These are phyloP conservation scores for Xylariaceae sp. DNA, from an alignment of 2,329 filamentous ascomycete species.

Conservation along the genomic window DNA sequence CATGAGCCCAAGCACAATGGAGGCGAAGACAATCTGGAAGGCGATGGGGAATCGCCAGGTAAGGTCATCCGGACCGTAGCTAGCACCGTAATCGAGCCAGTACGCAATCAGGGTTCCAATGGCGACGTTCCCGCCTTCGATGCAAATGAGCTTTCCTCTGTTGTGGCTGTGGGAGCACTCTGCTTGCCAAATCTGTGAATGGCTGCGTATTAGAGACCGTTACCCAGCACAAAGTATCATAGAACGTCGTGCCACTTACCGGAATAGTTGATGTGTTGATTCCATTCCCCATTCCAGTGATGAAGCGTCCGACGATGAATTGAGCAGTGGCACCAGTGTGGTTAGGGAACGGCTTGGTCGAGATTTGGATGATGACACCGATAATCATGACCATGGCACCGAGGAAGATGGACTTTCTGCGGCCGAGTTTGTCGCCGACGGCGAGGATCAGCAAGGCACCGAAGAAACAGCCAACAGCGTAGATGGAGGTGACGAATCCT, in stretches of 20 bases:
- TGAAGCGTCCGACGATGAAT: constrained; percentile 47
- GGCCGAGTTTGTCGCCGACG: constrained; percentile 53
- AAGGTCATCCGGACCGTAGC: constrained; percentile 32
- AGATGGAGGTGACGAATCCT: constrained; percentile 41
- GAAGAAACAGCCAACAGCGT: constrained; percentile 42
- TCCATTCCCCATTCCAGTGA: constrained; percentile 51
- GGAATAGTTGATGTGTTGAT: constrained; percentile 48
- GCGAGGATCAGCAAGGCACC: constrained; percentile 40
- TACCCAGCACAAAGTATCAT: constrained; percentile 22
- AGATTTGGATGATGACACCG: constrained; percentile 53
- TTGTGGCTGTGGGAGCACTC: constrained; percentile 47
- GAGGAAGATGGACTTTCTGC: constrained; percentile 52
- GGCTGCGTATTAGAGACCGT: no score
- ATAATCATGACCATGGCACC: constrained; percentile 54
- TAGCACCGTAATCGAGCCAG: constrained; percentile 42
- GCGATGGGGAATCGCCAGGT: constrained; percentile 41
- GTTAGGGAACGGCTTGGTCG: constrained; percentile 41
- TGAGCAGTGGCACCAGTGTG: constrained; percentile 44
- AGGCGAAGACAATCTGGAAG: constrained; percentile 43
- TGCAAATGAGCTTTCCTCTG: constrained; percentile 60
- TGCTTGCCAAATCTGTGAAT: no score
- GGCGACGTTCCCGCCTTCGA: constrained; percentile 45
- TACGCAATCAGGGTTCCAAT: constrained; percentile 43
- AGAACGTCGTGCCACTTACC: constrained; percentile 35
- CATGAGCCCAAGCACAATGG: constrained; percentile 40